Evolutionary conservation across 1,284 basidiomycete species (phyloP).

Genomic region (Papiliotrema terrestris): DNA sequence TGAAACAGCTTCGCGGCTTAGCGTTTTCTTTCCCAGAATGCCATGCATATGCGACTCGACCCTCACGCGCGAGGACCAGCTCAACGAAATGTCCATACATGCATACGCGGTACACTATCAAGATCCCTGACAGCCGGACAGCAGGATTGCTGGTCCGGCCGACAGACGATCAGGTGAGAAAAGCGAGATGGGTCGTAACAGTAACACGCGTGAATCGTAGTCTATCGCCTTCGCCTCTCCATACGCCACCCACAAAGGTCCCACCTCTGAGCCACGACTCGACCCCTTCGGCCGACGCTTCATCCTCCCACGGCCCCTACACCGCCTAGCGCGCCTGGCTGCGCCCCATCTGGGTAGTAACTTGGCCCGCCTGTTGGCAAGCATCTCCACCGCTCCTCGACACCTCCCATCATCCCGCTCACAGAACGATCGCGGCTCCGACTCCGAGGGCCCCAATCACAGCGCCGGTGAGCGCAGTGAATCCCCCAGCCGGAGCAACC

Average conservation of each 20-base stretch:
- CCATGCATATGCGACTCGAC: too few species aligned
- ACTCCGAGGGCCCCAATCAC: slow-evolving; percentile 19
- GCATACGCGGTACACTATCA: neutral
- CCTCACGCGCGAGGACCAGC: too few species aligned
- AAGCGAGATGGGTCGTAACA: neutral
- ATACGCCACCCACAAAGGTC: too few species aligned
- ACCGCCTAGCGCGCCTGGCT: too few species aligned
- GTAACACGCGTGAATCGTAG: neutral
- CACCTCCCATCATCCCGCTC: neutral
- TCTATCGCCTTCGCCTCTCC: neutral
- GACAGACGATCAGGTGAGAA: neutral
- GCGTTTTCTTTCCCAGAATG: too few species aligned
- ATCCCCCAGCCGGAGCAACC: slow-evolving; percentile 7
- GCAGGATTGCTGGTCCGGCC: neutral
- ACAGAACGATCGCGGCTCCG: slow-evolving; percentile 10
- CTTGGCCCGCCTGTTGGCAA: too few species aligned
- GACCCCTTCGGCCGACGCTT: neutral
- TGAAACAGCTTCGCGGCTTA: too few species aligned
- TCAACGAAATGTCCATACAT: slow-evolving; percentile 1
- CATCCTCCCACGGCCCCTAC: too few species aligned
- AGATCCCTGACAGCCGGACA: neutral
- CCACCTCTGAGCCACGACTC: neutral
- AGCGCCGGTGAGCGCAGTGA: slow-evolving; percentile 9
- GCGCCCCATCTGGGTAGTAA: too few species aligned
- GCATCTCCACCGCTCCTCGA: too few species aligned